Percentiles rank a stretch among this genome's conserved stretches.
Evolutionary conservation across 306 rosid species (phyloP).

Genomic region (apple (Malus domestica)): ASM211411v1 NC_041794.1:21627001-21627500

Average conservation of each 20-base stretch:
- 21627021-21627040: conserved; percentile 26
- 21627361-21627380: too few species aligned
- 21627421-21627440: too few species aligned
- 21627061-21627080: neutral
- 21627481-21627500: too few species aligned
- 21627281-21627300: neutral
- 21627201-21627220: conserved; percentile 10
- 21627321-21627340: neutral
- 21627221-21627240: conserved; percentile 13
- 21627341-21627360: neutral
- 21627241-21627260: conserved; percentile 8
- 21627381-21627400: too few species aligned
- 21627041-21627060: neutral
- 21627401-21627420: too few species aligned
- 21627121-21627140: neutral
- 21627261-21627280: neutral
- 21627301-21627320: neutral
- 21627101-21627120: neutral
- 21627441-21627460: too few species aligned
- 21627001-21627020: conserved; percentile 24
- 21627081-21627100: neutral
- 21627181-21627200: conserved; percentile 31
- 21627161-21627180: neutral
- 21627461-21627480: too few species aligned
- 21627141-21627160: neutral